Conservation (phyloP, 2,329 filamentous ascomycete species). For the Leptodontidium sp. region DNA sequence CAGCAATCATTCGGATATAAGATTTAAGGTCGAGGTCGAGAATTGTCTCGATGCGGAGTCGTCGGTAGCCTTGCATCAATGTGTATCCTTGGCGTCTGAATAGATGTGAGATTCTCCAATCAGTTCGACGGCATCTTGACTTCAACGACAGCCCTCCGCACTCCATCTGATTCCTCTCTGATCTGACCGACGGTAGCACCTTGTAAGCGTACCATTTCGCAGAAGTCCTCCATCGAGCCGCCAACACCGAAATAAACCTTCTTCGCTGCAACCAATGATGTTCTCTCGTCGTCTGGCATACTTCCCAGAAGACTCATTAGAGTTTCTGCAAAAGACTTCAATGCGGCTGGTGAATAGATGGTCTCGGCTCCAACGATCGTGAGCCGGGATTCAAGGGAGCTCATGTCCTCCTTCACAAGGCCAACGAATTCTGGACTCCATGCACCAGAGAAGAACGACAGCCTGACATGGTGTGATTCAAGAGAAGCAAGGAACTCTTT, state of each 20-base stretch:
- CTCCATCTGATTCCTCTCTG: constrained; percentile 67
- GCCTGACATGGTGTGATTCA: constrained; percentile 55
- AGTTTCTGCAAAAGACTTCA: constrained; percentile 73
- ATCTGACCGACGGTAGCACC: constrained; percentile 60
- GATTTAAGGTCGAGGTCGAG: not conserved
- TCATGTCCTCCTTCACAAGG: constrained; percentile 53
- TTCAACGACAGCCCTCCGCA: constrained; percentile 66
- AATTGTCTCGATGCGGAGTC: not conserved
- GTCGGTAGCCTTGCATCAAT: not conserved
- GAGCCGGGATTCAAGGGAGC: constrained; percentile 43
- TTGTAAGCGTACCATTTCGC: constrained; percentile 57
- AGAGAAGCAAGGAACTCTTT: constrained; percentile 66
- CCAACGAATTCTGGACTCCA: constrained; percentile 74
- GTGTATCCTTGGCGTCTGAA: constrained; percentile 4
- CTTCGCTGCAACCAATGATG: constrained; percentile 77
- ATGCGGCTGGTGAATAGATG: constrained; percentile 80
- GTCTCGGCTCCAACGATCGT: constrained; percentile 80
- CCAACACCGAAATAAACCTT: constrained; percentile 86
- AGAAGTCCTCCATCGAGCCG: constrained; percentile 80
- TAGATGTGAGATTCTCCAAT: not conserved
- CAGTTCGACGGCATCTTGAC: constrained; percentile 34
- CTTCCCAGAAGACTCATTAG: constrained; percentile 65
- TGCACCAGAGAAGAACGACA: constrained; percentile 77
- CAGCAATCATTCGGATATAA: constrained; percentile 10
- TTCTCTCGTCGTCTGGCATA: constrained; percentile 47